phyloP scores from a whole-genome alignment of 805 yeast genomes.

The Kodamaea hsintzibuensis region DNA sequence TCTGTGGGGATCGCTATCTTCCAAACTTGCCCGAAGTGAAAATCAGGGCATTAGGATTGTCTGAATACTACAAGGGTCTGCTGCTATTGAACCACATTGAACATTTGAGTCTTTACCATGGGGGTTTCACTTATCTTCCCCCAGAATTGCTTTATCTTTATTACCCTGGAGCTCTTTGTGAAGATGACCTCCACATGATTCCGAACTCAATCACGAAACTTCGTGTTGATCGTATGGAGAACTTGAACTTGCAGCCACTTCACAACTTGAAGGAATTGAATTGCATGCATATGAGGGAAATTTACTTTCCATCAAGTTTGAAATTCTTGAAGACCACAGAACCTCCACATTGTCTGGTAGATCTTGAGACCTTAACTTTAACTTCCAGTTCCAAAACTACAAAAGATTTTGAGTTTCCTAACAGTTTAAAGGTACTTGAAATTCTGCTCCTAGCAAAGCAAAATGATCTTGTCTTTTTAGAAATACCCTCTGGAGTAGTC shows the following conservation, averaged over 20 bases:
- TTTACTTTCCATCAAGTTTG: neutral
- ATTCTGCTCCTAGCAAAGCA: neutral
- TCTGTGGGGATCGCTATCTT: neutral
- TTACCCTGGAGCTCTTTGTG: neutral
- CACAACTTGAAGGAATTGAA: neutral
- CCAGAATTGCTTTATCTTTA: neutral
- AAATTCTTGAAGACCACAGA: neutral
- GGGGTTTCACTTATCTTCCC: neutral
- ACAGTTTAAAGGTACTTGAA: neutral
- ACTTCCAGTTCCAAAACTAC: too few species aligned
- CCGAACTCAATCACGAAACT: neutral
- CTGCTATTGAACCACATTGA: neutral
- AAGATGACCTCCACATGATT: neutral
- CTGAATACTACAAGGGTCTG: neutral
- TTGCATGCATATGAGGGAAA: neutral
- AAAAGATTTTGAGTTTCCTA: too few species aligned
- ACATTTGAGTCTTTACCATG: neutral
- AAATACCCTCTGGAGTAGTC: too few species aligned
- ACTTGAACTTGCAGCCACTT: neutral
- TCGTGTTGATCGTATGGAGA: neutral
- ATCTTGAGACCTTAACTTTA: too few species aligned
- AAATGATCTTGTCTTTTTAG: neutral
- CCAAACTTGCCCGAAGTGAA: neutral
- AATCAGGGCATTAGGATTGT: neutral
- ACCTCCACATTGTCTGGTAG: too few species aligned